Base-by-base conservation (phyloP, 2,329 filamentous ascomycete species). In the Botrytis porri region DNA sequence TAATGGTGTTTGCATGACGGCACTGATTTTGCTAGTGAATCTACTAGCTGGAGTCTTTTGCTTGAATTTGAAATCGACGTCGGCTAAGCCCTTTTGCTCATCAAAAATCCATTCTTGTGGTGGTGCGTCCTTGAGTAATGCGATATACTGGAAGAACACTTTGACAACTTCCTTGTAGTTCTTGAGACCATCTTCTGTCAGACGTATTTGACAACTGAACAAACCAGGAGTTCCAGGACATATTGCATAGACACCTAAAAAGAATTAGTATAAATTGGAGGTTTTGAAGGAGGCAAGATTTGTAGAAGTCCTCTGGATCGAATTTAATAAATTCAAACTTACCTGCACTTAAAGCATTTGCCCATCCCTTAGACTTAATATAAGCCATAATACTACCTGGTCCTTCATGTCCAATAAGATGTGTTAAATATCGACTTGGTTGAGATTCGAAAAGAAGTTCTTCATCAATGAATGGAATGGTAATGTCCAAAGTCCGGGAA, bases 41-140 rank as follows among this genome's bases (percentile, higher is more conserved):
- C 92, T 89, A 80, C 92, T 96, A 2, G 95, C 94, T 1, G 93
- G 93, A 3, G 90, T 93, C 85, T 98, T 98, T 81, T 98, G 93
- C 82, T 91, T 93, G 83, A 97, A 99, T 77, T 92, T 93, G 86
- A 99, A 99, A 77, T 97, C 93, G 20, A 98, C 93, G 77, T 98
- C 95, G 62, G 93, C 91, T 84, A 98, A 90, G 51, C 91, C 90
- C 82, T 94, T 95, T 82, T 96, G 92, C 83, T 99, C 96, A 45
- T 97, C 89, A 74, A 96, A 95, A 73, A 98, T 94, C 96, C 96
- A 98, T 81, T 97, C 86, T 77, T 97, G 92, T 0, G 95, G 95
- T 8, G 92, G 88, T 3, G 87, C 87, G 78, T 97, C 93, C 75
- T 90, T 90, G 72, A 99, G 88, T 81, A 99, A 88, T 18, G 94